phyloP scores from a whole-genome alignment of 306 rosid genomes.

The Malus asiatica region DNA sequence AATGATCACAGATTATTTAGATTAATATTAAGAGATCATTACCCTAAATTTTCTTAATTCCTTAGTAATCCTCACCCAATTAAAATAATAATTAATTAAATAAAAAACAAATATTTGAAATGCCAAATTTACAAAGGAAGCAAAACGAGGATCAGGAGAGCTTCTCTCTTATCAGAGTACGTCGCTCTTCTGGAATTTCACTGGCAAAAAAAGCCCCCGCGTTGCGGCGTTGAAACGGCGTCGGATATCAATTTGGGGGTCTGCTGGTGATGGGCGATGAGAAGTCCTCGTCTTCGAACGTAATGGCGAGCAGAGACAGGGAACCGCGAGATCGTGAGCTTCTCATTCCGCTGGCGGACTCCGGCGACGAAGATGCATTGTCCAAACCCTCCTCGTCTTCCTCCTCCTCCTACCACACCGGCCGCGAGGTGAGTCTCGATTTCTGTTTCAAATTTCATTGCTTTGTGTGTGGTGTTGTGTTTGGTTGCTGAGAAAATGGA shows the following conservation, averaged over 20 bases:
- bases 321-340: too few species aligned
- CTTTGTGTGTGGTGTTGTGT: too few species aligned
- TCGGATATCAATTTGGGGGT: constrained; percentile 8
- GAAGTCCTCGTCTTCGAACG: constrained; percentile 37
- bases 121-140: neutral
- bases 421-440: too few species aligned
- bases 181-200: neutral
- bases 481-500: too few species aligned
- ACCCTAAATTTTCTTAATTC: neutral
- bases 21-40: too few species aligned
- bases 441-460: too few species aligned
- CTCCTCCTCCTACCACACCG: too few species aligned
- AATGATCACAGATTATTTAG: too few species aligned
- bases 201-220: neutral
- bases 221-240: constrained; percentile 21
- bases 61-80: neutral
- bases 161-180: neutral
- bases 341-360: too few species aligned
- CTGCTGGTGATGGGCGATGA: constrained; percentile 58
- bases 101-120: neutral
- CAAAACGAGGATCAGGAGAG: neutral
- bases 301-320: constrained; percentile 51
- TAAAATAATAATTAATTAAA: neutral
- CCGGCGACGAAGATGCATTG: too few species aligned
- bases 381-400: too few species aligned